Base-by-base conservation (phyloP, 192 early-diverging fungal species). In the Diversispora eburnea region DNA sequence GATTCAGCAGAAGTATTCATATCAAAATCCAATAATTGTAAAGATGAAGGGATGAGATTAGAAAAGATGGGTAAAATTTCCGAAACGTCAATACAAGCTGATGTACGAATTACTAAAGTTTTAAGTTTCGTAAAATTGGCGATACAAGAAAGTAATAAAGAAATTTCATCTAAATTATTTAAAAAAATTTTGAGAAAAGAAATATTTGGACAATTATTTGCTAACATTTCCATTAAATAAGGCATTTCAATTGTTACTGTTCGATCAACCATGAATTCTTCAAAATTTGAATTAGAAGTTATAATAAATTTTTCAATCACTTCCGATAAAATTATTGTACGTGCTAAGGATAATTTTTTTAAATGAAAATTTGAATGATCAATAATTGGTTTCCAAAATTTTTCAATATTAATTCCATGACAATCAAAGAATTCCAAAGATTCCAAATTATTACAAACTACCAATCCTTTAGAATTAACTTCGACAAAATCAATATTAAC, bases 371-470 rank as follows among this genome's bases (percentile, higher is more conserved):
- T 60, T 9, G 25, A 60, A 25, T 10, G 10, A 25, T 25, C 8
- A 41, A 60, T 41, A 25, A 60, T 25, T 25, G 58, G 58, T 60
- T 60, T 25, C 58, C 58, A 60, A 41, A 60, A 60, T 60, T 4
- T 60, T 25, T 60, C 7, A 25, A 6, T 8, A 60, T 60, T 20
- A 60, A 25, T 60, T 33, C 20, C 25, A 25, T 22, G 58, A 60
- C 58, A 60, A 60, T 60, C 58, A 7, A 60, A 22, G 6, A 60
- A 25, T 60, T 60, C 58, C 7, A 60, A 33, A 7, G 22, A 13
- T 60, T 60, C 12, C 12, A 60, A 33, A 25, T 60, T 60, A 60
- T 12, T 25, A 60, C 58, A 60, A 22, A 10, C n/a, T 8, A 12
- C 33, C 0, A 60, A 60, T 12, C 58, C 58, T 60, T 60, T 8